Base-by-base conservation (phyloP, 2,329 filamentous ascomycete species). In the Colletotrichum endophyticum region DNA sequence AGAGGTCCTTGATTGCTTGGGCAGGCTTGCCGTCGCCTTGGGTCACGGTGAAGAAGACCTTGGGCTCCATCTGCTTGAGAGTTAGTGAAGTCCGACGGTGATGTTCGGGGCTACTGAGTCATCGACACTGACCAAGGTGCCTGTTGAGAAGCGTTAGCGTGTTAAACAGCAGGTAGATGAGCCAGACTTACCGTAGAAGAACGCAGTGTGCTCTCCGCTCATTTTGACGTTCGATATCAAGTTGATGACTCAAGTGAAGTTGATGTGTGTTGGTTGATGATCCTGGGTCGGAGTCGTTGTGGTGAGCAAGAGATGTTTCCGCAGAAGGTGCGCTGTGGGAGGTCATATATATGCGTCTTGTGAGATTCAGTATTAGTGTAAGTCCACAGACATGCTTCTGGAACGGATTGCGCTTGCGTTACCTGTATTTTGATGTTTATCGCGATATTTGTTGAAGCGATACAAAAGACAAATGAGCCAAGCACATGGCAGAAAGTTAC, bases 1-100 rank as follows among this genome's bases (percentile, higher is more conserved):
- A 91, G 44, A 96, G 87, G 63, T 91, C 83, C 72, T 86, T 81
- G 49, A 90, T 83, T 84, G 88, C 81, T 84, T 90, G 44, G 81
- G 91, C 81, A 78, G 89, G 88, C 7, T 83, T 80, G 19, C 86
- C 84, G 11, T 86, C 85, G 79, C 92, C 91, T 85, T 96, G 95
- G 84, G 95, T 95, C 59, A 98, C 96, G 39, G 94, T 94, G 86
- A 94, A 94, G 80, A 99, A 95, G 81, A 99, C 93, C 81, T 94
- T 92, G 0, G 94, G 92, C n/a, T 94, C 94, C 96, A 98, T 98
- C 86, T 88, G 32, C 30, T 63, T 8, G 1, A 8, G 16, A 44
- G 22, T 9, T 32, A 69, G 77, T 81, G 76, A 83, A 16, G 19
- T 70, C 22, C 22, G 36, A 63, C 28, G n/a, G 11, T 22, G 28